A percentile compares a stretch with the other conserved stretches of the same genome.
phyloP scores from a whole-genome alignment of 495 filamentous ascomycete genomes.

The Daldinia vernicosa region DNA sequence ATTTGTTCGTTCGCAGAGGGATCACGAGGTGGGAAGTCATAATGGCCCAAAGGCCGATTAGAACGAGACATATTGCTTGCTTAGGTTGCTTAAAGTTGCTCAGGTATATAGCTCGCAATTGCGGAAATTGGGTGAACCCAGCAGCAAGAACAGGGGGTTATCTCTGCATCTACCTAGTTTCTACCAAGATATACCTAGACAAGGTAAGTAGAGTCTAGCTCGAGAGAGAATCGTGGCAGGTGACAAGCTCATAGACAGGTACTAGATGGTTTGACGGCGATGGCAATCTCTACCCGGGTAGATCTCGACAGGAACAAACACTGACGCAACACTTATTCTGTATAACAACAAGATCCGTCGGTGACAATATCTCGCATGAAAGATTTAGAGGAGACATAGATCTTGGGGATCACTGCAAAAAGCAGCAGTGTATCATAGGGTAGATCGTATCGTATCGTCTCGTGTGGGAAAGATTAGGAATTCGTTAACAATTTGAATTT shows the following conservation, averaged over 20 bases:
- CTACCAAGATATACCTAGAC: conserved; percentile 8
- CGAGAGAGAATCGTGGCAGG: conserved; percentile 16
- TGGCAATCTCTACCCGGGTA: conserved; percentile 4
- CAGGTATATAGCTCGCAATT: conserved; percentile 2
- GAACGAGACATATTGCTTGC: conserved; percentile 38
- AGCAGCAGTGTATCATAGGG: conserved; percentile 6
- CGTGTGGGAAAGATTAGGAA: conserved; percentile 12
- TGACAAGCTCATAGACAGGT: neutral
- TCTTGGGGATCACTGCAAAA: conserved; percentile 10
- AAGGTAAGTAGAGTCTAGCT: conserved; percentile 15
- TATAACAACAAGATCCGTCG: neutral
- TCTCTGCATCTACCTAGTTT: conserved; percentile 23
- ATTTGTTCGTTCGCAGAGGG: conserved; percentile 26
- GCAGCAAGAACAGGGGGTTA: conserved; percentile 25
- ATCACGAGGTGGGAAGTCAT: conserved; percentile 44
- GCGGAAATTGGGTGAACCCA: conserved; percentile 10
- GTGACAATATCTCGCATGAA: conserved; percentile 2
- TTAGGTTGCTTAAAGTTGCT: neutral
- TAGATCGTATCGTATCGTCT: neutral
- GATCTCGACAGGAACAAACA: conserved; percentile 2
- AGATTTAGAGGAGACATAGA: conserved; percentile 4
- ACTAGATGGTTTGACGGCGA: neutral
- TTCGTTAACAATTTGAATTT: conserved; percentile 23
- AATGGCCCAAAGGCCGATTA: conserved; percentile 42
- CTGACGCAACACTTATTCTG: neutral